A percentile compares a stretch with the other conserved stretches of the same genome.
phyloP scores from a whole-genome alignment of 306 rosid species.

The Medicago ruthenica region DNA sequence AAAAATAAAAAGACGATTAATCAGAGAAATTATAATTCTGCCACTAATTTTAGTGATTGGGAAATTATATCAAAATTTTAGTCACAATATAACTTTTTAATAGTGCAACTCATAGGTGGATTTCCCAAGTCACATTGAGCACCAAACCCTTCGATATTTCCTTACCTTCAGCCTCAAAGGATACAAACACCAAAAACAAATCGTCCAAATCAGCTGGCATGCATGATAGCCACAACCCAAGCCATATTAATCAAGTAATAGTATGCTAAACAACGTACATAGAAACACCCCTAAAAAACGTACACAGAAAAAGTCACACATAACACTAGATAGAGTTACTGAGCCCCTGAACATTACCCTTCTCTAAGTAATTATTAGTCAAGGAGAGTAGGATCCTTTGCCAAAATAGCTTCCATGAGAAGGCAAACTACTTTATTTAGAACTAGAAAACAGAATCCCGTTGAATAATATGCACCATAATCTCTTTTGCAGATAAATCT shows the following conservation, averaged over 20 bases:
- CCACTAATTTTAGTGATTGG: too few relatives aligned
- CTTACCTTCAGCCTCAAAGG: background rate
- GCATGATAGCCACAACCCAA: background rate
- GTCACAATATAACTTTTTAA: background rate
- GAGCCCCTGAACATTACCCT: too few relatives aligned
- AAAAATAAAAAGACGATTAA: too few relatives aligned
- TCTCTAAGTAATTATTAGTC: too few relatives aligned
- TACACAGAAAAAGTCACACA: background rate
- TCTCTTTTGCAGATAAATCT: too few relatives aligned
- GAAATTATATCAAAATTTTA: background rate
- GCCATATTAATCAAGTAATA: background rate
- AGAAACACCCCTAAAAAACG: background rate
- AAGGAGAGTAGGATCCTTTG: too few relatives aligned
- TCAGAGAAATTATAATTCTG: too few relatives aligned
- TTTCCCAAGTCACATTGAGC: background rate
- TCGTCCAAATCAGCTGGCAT: conserved; percentile 4
- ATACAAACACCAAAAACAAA: background rate
- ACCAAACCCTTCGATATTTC: background rate
- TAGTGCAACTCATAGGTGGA: background rate
- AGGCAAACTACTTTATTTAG: too few relatives aligned
- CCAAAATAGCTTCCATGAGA: too few relatives aligned
- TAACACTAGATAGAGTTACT: background rate
- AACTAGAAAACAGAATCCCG: too few relatives aligned
- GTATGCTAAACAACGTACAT: background rate
- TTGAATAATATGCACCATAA: too few relatives aligned